phyloP scores from a whole-genome alignment of 352 stramenopile species.

The Pythium volutum region DNA sequence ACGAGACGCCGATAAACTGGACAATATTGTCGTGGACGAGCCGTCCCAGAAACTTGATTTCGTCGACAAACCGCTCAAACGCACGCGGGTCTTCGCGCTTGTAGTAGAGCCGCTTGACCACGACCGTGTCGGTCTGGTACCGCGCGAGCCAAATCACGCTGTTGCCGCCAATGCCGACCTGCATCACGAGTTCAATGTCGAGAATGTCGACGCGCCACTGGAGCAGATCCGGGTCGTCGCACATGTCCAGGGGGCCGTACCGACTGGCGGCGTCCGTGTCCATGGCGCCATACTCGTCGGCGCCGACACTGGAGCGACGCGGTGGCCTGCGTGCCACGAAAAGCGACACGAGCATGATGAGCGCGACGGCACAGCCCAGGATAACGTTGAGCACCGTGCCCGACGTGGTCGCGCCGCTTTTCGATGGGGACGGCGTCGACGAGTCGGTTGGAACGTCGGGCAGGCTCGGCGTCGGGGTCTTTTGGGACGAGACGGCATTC shows the following conservation, averaged over 20 bases:
- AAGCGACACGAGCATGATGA: conserved; percentile 21
- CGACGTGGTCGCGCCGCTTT: background rate
- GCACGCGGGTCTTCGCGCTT: conserved; percentile 15
- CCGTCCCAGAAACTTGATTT: conserved; percentile 61
- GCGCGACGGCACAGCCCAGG: conserved; percentile 8
- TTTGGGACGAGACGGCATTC: background rate
- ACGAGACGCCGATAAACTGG: conserved; percentile 75
- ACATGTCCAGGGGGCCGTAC: conserved; percentile 26
- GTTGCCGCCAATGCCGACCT: conserved; percentile 20
- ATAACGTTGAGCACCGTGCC: conserved; percentile 17
- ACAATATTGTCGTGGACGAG: conserved; percentile 79
- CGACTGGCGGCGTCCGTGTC: conserved; percentile 1
- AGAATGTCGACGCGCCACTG: conserved; percentile 24
- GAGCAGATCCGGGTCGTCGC: conserved; percentile 25
- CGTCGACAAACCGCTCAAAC: conserved; percentile 50
- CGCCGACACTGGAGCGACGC: background rate
- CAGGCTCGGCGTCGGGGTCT: background rate
- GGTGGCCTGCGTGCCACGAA: conserved; percentile 18
- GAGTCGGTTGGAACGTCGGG: background rate
- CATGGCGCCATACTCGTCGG: conserved; percentile 17
- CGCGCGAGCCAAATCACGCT: conserved; percentile 22
- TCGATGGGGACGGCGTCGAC: background rate
- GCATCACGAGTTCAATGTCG: conserved; percentile 26
- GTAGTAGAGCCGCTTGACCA: conserved; percentile 25
- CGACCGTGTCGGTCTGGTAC: conserved; percentile 23